Percentiles rank a stretch among this genome's conserved stretches.
phyloP scores from a whole-genome alignment of 2,329 filamentous ascomycete genomes.

The Beauveria australis region DNA sequence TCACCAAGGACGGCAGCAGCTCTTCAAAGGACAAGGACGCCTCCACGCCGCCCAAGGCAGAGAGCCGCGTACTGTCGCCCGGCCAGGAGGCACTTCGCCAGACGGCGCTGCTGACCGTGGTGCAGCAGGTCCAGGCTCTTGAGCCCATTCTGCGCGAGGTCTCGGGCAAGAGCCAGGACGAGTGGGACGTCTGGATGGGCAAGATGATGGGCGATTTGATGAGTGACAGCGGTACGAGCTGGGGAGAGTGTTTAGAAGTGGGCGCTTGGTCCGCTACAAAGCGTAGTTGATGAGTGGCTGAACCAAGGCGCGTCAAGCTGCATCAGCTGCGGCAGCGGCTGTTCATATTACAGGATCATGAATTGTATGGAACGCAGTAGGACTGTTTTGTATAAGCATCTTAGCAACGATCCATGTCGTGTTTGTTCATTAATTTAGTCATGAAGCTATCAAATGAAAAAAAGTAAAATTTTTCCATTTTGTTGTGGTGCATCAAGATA shows the following conservation, averaged over 20 bases:
- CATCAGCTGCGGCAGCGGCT: neutral
- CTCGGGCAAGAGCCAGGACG: slow-evolving; percentile 79
- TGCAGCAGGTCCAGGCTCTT: slow-evolving; percentile 77
- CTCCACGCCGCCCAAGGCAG: neutral
- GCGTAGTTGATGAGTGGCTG: slow-evolving; percentile 19
- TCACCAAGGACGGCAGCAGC: slow-evolving; percentile 43
- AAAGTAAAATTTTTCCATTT: neutral
- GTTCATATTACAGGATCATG: neutral
- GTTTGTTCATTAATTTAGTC: neutral
- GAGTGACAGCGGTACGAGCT: slow-evolving; percentile 67
- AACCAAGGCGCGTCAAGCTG: neutral
- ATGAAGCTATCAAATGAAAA: neutral
- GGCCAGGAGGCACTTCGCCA: slow-evolving; percentile 62
- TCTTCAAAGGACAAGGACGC: neutral
- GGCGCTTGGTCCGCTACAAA: slow-evolving; percentile 90
- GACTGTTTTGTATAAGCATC: neutral
- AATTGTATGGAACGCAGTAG: neutral
- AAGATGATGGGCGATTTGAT: slow-evolving; percentile 81
- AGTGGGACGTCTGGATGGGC: slow-evolving; percentile 85
- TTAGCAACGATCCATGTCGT: neutral
- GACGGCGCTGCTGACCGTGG: slow-evolving; percentile 65
- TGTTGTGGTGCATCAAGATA: neutral
- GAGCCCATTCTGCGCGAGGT: slow-evolving; percentile 75
- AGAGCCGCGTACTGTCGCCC: slow-evolving; percentile 39
- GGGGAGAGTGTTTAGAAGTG: slow-evolving; percentile 78